Evolutionary conservation across 2,329 filamentous ascomycete genomes (phyloP).

Genomic region (Fusarium cicatricum): DNA sequence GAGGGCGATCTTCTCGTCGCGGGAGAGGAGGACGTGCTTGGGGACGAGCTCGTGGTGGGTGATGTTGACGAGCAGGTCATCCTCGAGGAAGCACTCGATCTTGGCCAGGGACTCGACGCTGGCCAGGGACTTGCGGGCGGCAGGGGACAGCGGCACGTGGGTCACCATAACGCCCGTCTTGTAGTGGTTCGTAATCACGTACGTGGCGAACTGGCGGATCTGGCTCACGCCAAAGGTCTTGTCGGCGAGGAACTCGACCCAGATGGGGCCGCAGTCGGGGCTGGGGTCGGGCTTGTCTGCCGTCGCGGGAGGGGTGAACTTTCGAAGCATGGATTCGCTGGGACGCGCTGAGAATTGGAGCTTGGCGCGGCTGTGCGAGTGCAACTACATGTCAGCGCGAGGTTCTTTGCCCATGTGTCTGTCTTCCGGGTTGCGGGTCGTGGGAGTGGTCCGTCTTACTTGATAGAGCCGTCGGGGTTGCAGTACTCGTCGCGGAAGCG

Average conservation of each 20-base stretch:
- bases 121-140: constrained; percentile 86
- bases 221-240: constrained; percentile 87
- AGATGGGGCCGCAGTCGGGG: constrained; percentile 85
- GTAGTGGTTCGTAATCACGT: constrained; percentile 81
- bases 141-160: constrained; percentile 80
- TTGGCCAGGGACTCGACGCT: constrained; percentile 78
- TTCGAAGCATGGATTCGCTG: constrained; percentile 82
- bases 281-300: constrained; percentile 73
- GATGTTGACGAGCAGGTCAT: constrained; percentile 97
- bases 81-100: constrained; percentile 95
- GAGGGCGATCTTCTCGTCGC: constrained; percentile 86
- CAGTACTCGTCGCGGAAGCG: constrained; percentile 79
- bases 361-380: constrained; percentile 75
- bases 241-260: constrained; percentile 89
- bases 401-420: not conserved
- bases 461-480: constrained; percentile 75
- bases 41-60: constrained; percentile 97
- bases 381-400: constrained; percentile 2
- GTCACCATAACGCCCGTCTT: constrained; percentile 93
- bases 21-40: constrained; percentile 87
- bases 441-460: constrained; percentile 62
- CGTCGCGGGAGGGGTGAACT: constrained; percentile 79
- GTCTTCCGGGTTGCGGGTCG: not conserved
- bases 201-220: constrained; percentile 87
- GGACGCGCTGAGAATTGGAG: constrained; percentile 92